Percentiles rank a stretch among this genome's conserved stretches.
Evolutionary conservation across 306 rosid species (phyloP).

Genomic region (Quercus mongolica): DNA sequence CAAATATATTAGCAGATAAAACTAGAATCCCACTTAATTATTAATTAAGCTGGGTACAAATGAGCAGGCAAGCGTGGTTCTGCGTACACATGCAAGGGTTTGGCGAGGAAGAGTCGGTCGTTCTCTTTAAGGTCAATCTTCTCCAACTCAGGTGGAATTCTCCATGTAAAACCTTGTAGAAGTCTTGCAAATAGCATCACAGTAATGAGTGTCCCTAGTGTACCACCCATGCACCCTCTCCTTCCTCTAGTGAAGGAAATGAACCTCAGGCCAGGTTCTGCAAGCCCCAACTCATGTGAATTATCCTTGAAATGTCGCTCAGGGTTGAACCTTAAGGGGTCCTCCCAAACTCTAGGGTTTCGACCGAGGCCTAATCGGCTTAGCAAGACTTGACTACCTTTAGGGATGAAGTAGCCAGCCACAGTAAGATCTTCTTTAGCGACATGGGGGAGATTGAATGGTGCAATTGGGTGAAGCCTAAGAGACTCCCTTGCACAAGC

Average conservation of each 20-base stretch:
- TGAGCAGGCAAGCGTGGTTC: slow-evolving; percentile 5
- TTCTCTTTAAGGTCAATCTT: slow-evolving; percentile 21
- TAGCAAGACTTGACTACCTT: slow-evolving; percentile 40
- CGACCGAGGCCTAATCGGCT: slow-evolving; percentile 32
- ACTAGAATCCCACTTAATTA: no score
- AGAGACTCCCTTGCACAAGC: slow-evolving; percentile 45
- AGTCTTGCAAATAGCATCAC: slow-evolving; percentile 43
- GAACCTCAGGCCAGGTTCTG: slow-evolving; percentile 24
- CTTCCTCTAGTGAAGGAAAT: slow-evolving; percentile 39
- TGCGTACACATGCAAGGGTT: slow-evolving; percentile 4
- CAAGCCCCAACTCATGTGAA: neutral
- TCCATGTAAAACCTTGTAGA: slow-evolving; percentile 45
- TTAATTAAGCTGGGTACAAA: neutral
- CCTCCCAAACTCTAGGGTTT: slow-evolving; percentile 34
- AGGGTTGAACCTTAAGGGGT: slow-evolving; percentile 31
- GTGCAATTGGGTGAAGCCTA: slow-evolving; percentile 40
- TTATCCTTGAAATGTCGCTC: slow-evolving; percentile 19
- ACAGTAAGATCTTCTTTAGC: slow-evolving; percentile 17
- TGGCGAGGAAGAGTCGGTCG: neutral
- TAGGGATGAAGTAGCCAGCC: slow-evolving; percentile 35
- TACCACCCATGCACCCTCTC: slow-evolving; percentile 31
- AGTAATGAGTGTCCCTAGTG: slow-evolving; percentile 38
- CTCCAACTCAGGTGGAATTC: slow-evolving; percentile 4
- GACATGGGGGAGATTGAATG: slow-evolving; percentile 42
- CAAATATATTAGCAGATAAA: no score